A percentile compares a stretch with the other conserved stretches of the same genome.
These are phyloP conservation scores for Ceriops decandra DNA, from an alignment of 345 rosid species.

Conservation along the genomic window DNA sequence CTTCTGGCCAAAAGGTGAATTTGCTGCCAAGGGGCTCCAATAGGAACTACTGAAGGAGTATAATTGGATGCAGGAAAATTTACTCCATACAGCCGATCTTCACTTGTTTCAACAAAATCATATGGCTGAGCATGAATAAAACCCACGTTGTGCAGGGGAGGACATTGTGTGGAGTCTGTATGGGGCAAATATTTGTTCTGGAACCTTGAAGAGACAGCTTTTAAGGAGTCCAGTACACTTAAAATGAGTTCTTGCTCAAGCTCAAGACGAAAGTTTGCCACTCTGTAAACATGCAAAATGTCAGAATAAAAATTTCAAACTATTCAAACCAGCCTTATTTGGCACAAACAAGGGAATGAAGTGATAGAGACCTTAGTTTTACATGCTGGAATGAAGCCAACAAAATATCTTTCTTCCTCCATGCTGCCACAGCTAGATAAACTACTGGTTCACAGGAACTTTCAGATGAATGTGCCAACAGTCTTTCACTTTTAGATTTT, in stretches of 20 bases:
- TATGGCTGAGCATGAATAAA: conserved; percentile 23
- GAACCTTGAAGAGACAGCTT: conserved; percentile 59
- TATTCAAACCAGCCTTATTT: background rate
- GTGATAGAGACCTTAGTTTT: conserved; percentile 52
- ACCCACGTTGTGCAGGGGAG: conserved; percentile 35
- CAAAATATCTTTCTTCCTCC: conserved; percentile 83
- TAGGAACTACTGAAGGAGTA: conserved; percentile 72
- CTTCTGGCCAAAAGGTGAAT: conserved; percentile 78
- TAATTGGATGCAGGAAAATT: conserved; percentile 31
- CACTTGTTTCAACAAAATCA: conserved; percentile 33
- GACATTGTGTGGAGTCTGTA: conserved; percentile 46
- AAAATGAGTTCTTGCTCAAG: conserved; percentile 80
- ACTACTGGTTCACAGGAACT: conserved; percentile 50
- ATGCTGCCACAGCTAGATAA: conserved; percentile 51
- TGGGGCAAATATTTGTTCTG: conserved; percentile 50
- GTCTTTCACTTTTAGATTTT: conserved; percentile 31
- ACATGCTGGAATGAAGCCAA: conserved; percentile 78
- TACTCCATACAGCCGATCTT: conserved; percentile 31
- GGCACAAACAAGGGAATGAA: conserved; percentile 1
- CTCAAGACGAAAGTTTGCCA: conserved; percentile 76
- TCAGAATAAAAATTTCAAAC: conserved; percentile 20
- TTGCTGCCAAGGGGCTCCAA: conserved; percentile 97
- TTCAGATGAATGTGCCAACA: conserved; percentile 36
- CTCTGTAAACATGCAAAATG: conserved; percentile 46
- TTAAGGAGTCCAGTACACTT: conserved; percentile 59